Percentiles rank a stretch among this genome's conserved stretches.
Conservation (phyloP, 2,329 filamentous ascomycete genomes). For the Thermothelomyces thermophilus region DNA sequence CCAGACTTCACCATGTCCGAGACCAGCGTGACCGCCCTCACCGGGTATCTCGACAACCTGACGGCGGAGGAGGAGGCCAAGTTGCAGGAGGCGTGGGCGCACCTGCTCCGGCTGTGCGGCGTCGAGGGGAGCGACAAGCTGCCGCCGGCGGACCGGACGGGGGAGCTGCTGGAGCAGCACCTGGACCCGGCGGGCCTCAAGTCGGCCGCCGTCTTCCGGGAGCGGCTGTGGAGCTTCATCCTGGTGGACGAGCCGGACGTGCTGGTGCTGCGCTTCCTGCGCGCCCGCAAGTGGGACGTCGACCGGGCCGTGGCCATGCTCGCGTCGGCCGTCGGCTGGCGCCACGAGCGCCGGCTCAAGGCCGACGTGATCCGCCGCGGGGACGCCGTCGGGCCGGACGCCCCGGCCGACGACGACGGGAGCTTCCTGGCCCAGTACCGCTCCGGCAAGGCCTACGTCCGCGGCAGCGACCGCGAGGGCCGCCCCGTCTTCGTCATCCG, state of each 20-base stretch:
- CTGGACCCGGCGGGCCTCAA: background rate
- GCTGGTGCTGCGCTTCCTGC: slow-evolving; percentile 11
- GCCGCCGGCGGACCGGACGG: background rate
- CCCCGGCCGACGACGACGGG: slow-evolving; percentile 5
- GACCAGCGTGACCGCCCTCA: background rate
- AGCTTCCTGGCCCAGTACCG: slow-evolving; percentile 11
- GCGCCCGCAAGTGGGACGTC: slow-evolving; percentile 14
- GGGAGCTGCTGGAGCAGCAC: slow-evolving; percentile 1
- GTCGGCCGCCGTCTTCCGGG: background rate
- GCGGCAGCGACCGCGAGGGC: slow-evolving; percentile 3
- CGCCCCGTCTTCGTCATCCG: slow-evolving; percentile 5
- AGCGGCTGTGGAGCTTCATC: slow-evolving; percentile 8
- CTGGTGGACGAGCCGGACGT: slow-evolving; percentile 13
- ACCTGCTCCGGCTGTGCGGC: slow-evolving; percentile 13
- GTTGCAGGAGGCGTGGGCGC: slow-evolving; percentile 12
- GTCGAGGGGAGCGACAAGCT: background rate
- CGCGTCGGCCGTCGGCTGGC: slow-evolving; percentile 7
- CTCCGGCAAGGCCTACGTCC: slow-evolving; percentile 11
- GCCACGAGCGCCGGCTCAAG: slow-evolving; percentile 10
- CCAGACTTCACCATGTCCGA: background rate
- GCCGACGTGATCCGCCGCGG: slow-evolving; percentile 8
- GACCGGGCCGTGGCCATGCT: slow-evolving; percentile 10
- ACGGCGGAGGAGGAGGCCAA: slow-evolving; percentile 1
- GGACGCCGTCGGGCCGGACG: background rate
- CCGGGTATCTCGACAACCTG: slow-evolving; percentile 10